Evolutionary conservation across 192 early-diverging fungal genomes (phyloP).

Genomic region (Coemansia sp.): DNA sequence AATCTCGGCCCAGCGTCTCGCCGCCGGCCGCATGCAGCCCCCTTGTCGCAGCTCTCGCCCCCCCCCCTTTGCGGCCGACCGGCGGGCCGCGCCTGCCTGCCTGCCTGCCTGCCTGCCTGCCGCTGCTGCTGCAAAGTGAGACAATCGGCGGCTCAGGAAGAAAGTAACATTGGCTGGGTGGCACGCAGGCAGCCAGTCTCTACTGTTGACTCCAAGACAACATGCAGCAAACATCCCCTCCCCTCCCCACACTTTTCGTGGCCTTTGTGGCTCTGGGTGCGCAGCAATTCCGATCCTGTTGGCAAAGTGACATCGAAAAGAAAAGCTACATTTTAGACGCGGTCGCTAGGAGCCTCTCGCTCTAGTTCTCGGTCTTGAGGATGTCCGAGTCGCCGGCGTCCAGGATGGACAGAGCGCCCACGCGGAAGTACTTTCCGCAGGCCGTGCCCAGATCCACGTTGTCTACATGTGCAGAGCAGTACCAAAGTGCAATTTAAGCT

Average conservation of each 20-base stretch:
- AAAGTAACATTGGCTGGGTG: constrained; percentile 14
- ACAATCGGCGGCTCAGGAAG: constrained; percentile 14
- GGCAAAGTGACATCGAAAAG: background rate
- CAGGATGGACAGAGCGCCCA: constrained; percentile 89
- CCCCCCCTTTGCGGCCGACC: too few relatives aligned
- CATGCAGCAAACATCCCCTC: too few relatives aligned
- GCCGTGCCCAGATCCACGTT: constrained; percentile 99
- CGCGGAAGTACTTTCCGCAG: constrained; percentile 99
- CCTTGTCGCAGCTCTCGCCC: too few relatives aligned
- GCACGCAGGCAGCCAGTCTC: background rate
- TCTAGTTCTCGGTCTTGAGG: constrained; percentile 53
- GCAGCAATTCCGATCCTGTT: constrained; percentile 1
- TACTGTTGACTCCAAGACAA: too few relatives aligned
- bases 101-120: background rate
- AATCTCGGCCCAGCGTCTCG: too few relatives aligned
- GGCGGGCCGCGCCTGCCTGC: background rate
- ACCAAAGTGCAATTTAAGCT: background rate
- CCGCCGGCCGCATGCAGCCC: too few relatives aligned
- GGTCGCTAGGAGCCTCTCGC: too few relatives aligned
- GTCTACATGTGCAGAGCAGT: constrained; percentile 80
- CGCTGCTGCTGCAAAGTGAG: constrained; percentile 4
- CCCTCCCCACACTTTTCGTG: too few relatives aligned
- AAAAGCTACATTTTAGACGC: too few relatives aligned
- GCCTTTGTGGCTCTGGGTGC: too few relatives aligned
- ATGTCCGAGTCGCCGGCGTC: constrained; percentile 98